A percentile compares a stretch with the other conserved stretches of the same genome.
phyloP scores from a whole-genome alignment of 2,329 filamentous ascomycete species.

The Monilinia fructigena region DNA sequence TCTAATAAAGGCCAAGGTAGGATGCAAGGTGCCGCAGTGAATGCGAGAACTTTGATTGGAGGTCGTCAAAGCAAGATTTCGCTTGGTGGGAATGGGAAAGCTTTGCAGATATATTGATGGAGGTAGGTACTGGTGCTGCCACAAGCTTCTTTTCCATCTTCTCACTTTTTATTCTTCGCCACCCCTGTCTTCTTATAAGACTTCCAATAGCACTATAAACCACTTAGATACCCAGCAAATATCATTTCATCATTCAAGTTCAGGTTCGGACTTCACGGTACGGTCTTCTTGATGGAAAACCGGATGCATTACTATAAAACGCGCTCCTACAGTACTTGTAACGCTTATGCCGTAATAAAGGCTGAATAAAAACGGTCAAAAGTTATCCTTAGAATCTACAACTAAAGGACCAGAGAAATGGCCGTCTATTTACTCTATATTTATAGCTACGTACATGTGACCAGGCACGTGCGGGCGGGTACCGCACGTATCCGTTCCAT shows the following conservation, averaged over 20 bases:
- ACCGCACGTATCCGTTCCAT: too few species aligned
- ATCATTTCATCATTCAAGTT: not conserved
- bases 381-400: too few species aligned
- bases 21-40: not conserved
- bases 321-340: too few species aligned
- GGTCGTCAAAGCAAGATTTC: constrained; percentile 18
- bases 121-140: too few species aligned
- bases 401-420: too few species aligned
- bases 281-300: not conserved
- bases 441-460: too few species aligned
- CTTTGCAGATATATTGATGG: constrained; percentile 18
- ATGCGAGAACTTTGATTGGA: constrained; percentile 3
- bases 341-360: too few species aligned
- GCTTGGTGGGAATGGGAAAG: constrained; percentile 18
- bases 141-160: not conserved
- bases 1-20: not conserved
- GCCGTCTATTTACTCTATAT: too few species aligned
- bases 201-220: not conserved
- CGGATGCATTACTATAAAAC: too few species aligned
- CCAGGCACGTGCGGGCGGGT: too few species aligned
- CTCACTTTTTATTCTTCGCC: not conserved
- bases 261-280: not conserved
- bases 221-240: not conserved
- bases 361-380: too few species aligned
- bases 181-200: too few species aligned